Evolutionary conservation across 2,329 filamentous ascomycete genomes (phyloP).

Genomic region (Berkeleyomyces basicola): DNA sequence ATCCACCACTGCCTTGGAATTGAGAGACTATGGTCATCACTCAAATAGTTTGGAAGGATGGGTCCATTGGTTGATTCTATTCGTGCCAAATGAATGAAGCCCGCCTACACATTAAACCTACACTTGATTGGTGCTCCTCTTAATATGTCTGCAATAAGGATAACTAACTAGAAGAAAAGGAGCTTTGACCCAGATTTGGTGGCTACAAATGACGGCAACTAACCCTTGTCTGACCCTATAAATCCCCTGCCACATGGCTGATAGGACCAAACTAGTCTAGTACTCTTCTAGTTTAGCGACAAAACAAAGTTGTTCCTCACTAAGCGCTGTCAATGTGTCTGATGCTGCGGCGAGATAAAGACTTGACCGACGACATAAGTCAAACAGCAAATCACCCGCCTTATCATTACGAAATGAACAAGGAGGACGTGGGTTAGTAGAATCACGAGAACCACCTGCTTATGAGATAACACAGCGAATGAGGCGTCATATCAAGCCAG

Average conservation of each 20-base stretch:
- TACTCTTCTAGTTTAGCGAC: neutral
- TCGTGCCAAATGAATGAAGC: no score
- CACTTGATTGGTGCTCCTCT: no score
- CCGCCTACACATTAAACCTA: no score
- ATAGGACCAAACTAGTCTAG: neutral
- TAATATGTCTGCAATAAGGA: no score
- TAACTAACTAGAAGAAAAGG: no score
- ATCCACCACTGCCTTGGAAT: no score
- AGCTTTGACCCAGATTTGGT: no score
- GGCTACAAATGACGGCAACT: no score
- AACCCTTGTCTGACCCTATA: neutral
- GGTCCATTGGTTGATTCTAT: no score
- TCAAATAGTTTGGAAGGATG: no score
- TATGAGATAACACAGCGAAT: neutral
- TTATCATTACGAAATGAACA: neutral
- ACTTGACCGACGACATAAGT: neutral
- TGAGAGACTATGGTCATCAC: no score
- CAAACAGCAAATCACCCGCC: neutral
- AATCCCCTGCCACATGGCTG: neutral
- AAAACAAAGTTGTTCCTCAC: neutral
- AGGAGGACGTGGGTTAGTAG: neutral
- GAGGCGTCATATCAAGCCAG: neutral
- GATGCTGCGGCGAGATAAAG: neutral
- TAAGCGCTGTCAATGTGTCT: neutral
- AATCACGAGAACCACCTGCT: neutral